Base-by-base conservation (phyloP, 2,329 filamentous ascomycete genomes). In the Penicillium aurantiogriseum region DNA sequence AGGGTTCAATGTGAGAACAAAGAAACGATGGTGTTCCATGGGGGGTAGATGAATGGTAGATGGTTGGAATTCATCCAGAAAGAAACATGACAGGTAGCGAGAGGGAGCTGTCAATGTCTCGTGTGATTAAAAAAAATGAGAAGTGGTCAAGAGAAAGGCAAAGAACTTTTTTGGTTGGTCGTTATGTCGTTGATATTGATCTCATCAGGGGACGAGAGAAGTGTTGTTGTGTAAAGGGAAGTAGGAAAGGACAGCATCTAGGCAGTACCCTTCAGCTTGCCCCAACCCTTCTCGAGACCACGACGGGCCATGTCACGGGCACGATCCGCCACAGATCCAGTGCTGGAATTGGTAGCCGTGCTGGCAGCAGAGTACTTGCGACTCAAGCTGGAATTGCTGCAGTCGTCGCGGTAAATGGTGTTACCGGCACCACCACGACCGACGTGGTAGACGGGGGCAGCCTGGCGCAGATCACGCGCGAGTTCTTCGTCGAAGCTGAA, bases 401-500 rank as follows among this genome's bases (percentile, higher is more conserved):
- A 57, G 43, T 68, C 62, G 62, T 69, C 68, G 43, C 67, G 58
- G 64, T 63, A 65, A 50, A 77, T 68, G 61, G 71, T 71, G 71
- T 88, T 88, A 50, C 83, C 85, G 13, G 81, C 82, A 40, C 85
- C 85, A 21, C 85, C 85, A 44, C 85, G 79, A 43, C 85, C 85
- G 61, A 87, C 81, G 70, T 86, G 83, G 78, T 86, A 87, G 60
- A 87, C 80, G 19, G 85, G 85, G 2, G 84, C 83, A 46, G 81
- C 77, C 36, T 81, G 77, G 56, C 80, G 78, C 61, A 83, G 76
- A 59, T 85, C 81, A 57, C 80, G 80, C 64, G 84, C 80, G 51
- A 88, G 79, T 67, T 88, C 85, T 75, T 88, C 85, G 71, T 88
- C 85, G 74, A 88, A 88, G 72, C 81, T 83, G 79, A 87, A 87